phyloP scores from a whole-genome alignment of 768 basidiomycete genomes.

The Boletus insuetus region DNA sequence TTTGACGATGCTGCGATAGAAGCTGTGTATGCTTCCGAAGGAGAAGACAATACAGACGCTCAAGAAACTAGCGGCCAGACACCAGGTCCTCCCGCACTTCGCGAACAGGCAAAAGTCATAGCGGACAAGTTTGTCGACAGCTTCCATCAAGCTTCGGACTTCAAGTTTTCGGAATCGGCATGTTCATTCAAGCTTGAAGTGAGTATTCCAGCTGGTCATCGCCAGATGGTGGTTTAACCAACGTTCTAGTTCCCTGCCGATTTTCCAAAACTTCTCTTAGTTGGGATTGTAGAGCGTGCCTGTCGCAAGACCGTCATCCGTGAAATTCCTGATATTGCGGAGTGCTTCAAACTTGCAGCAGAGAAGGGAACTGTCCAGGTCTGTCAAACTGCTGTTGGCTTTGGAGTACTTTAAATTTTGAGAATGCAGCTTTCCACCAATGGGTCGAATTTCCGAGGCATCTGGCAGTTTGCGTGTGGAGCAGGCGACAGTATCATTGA shows the following conservation, averaged over 20 bases:
- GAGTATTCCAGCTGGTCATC: conserved; percentile 26
- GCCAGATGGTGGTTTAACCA: background rate
- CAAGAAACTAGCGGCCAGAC: conserved; percentile 22
- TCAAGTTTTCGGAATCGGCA: conserved; percentile 60
- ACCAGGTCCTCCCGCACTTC: conserved; percentile 31
- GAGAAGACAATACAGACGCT: conserved; percentile 37
- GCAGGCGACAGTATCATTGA: conserved; percentile 62
- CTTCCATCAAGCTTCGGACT: conserved; percentile 66
- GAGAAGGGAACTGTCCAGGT: conserved; percentile 56
- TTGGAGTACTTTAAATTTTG: background rate
- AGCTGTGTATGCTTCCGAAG: conserved; percentile 55
- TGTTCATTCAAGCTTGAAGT: conserved; percentile 88
- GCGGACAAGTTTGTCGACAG: conserved; percentile 53
- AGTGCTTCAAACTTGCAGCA: conserved; percentile 67
- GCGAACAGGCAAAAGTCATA: conserved; percentile 42
- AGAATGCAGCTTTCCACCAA: conserved; percentile 71
- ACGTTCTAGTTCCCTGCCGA: conserved; percentile 72
- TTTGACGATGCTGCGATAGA: conserved; percentile 58
- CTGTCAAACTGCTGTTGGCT: conserved; percentile 8
- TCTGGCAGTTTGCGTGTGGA: conserved; percentile 73
- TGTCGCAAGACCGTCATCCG: conserved; percentile 85
- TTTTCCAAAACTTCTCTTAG: conserved; percentile 89
- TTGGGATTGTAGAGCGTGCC: conserved; percentile 87
- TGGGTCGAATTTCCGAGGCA: conserved; percentile 87
- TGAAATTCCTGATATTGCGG: conserved; percentile 83